phyloP scores from a whole-genome alignment of 179 eudicot genomes.

The Carnegiea gigantea region DNA sequence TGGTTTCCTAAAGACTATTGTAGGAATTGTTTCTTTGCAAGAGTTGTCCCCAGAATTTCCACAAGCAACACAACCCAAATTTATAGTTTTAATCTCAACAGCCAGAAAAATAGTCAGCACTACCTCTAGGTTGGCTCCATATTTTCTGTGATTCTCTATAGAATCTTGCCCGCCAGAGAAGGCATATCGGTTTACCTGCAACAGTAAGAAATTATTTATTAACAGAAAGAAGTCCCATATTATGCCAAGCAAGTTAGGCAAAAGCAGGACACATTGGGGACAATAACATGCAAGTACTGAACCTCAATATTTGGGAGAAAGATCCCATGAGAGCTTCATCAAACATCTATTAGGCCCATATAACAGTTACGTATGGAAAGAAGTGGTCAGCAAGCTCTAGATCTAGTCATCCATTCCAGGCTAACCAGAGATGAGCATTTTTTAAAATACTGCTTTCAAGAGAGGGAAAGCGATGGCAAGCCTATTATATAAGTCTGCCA shows the following conservation, averaged over 20 bases:
- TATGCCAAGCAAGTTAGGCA: not conserved
- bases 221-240: not conserved
- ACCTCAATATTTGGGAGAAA: not conserved
- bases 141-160: conserved; percentile 72
- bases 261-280: not conserved
- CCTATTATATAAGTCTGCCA: not conserved
- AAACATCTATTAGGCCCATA: too few relatives aligned
- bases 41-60: not conserved
- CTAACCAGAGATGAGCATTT: not conserved
- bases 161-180: conserved; percentile 99
- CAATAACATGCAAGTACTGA: not conserved
- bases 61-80: not conserved
- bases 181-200: conserved; percentile 85
- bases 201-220: not conserved
- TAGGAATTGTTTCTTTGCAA: not conserved
- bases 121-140: conserved; percentile 97
- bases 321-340: too few relatives aligned
- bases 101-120: not conserved
- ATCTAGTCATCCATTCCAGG: not conserved
- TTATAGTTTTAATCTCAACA: conserved; percentile 14
- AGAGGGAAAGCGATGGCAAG: not conserved
- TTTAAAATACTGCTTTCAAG: not conserved
- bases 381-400: conserved; percentile 1
- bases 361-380: not conserved
- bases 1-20: not conserved